Evolutionary conservation across 2,329 filamentous ascomycete species (phyloP).

Genomic region (Ophiosphaerella herpotricha): DNA sequence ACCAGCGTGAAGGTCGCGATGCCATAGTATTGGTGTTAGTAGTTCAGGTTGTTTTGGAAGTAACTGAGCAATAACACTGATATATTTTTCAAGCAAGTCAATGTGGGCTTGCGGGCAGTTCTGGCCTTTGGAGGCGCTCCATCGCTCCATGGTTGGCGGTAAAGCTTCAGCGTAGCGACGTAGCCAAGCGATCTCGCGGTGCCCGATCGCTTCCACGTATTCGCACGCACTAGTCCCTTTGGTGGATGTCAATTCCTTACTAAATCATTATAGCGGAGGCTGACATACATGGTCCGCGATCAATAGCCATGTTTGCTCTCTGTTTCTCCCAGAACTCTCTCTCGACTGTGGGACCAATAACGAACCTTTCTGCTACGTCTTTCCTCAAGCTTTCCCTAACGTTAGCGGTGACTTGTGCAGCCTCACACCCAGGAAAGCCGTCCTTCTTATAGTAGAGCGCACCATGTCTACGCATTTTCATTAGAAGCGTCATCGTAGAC

Average conservation of each 20-base stretch:
- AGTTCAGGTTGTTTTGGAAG: constrained; percentile 19
- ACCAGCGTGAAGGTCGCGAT: constrained; percentile 45
- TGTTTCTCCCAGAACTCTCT: constrained; percentile 44
- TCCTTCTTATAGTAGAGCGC: constrained; percentile 45
- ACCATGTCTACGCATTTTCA: constrained; percentile 38
- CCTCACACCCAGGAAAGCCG: constrained; percentile 32
- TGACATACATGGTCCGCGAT: constrained; percentile 48
- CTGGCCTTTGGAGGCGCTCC: constrained; percentile 16
- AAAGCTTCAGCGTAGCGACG: constrained; percentile 24
- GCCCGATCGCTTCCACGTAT: constrained; percentile 39
- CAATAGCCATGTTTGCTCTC: constrained; percentile 39
- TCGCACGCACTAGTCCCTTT: constrained; percentile 31
- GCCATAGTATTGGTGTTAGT: constrained; percentile 43
- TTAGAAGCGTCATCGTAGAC: constrained; percentile 2
- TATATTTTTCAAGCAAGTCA: constrained; percentile 39
- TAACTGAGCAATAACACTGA: constrained; percentile 36
- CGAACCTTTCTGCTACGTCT: constrained; percentile 37
- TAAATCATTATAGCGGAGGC: no score
- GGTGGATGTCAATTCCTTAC: no score
- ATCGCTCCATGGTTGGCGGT: constrained; percentile 16
- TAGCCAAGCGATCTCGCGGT: constrained; percentile 45
- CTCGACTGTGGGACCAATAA: constrained; percentile 46
- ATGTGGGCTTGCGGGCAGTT: constrained; percentile 36
- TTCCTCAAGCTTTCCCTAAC: constrained; percentile 35
- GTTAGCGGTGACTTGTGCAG: constrained; percentile 31